Evolutionary conservation across 139 green algal genomes (phyloP).

Genomic region (Axilococcus clingmanii): DNA sequence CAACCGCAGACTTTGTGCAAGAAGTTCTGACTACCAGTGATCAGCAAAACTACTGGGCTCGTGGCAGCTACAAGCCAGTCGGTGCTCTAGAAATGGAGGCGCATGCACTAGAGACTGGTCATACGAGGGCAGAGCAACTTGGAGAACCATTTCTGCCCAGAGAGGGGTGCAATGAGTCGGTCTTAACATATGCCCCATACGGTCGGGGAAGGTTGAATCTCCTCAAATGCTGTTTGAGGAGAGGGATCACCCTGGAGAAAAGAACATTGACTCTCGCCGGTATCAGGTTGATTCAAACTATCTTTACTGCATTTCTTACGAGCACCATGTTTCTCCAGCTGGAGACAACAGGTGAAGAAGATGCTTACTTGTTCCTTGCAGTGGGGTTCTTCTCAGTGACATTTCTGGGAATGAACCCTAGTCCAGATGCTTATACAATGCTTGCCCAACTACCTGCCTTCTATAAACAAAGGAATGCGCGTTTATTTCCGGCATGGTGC

Average conservation of each 20-base stretch:
- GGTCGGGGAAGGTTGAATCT: too few relatives aligned
- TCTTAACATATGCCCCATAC: too few relatives aligned
- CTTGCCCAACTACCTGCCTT: conserved; percentile 19
- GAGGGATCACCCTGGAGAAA: too few relatives aligned
- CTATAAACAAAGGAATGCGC: conserved; percentile 44
- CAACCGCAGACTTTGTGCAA: conserved; percentile 56
- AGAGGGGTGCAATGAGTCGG: neutral
- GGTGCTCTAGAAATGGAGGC: neutral
- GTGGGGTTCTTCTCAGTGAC: conserved; percentile 46
- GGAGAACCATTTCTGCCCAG: neutral
- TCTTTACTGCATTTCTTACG: too few relatives aligned
- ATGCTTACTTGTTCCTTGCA: conserved; percentile 33
- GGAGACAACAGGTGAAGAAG: too few relatives aligned
- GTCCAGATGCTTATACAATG: conserved; percentile 7
- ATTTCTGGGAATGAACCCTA: conserved; percentile 10
- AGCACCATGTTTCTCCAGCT: too few relatives aligned
- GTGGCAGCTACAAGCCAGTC: conserved; percentile 3
- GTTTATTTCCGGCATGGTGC: conserved; percentile 37
- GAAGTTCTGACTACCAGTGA: conserved; percentile 43
- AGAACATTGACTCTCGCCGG: too few relatives aligned
- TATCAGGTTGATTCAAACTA: too few relatives aligned
- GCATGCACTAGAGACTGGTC: neutral
- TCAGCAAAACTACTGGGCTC: conserved; percentile 23
- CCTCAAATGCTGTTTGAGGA: too few relatives aligned
- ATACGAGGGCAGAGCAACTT: neutral